Evolutionary conservation across 306 rosid genomes (phyloP).

Genomic region (Pyrus pyrifolia): DNA sequence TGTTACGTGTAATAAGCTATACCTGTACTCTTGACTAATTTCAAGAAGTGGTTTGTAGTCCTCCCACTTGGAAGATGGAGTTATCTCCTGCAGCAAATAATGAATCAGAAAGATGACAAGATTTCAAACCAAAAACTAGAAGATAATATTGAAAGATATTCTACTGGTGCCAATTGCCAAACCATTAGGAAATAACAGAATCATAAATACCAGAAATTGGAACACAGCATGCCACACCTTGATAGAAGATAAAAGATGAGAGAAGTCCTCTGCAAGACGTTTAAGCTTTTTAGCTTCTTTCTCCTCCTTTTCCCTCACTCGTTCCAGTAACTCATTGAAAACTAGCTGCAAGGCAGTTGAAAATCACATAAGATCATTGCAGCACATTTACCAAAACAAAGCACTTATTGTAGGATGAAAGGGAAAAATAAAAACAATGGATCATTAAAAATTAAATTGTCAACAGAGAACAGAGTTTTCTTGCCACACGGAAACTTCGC

Average conservation of each 20-base stretch:
- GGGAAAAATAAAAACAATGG: not conserved
- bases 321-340: constrained; percentile 74
- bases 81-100: constrained; percentile 55
- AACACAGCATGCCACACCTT: constrained; percentile 47
- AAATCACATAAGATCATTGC: constrained; percentile 16
- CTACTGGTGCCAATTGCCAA: constrained; percentile 11
- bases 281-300: constrained; percentile 84
- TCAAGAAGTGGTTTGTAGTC: constrained; percentile 50
- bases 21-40: constrained; percentile 77
- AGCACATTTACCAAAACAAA: not conserved
- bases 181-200: constrained; percentile 10
- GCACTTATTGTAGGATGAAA: not conserved
- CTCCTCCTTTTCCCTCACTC: constrained; percentile 81
- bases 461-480: not conserved
- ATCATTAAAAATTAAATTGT: not conserved
- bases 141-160: not conserved
- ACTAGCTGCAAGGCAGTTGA: constrained; percentile 60
- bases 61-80: constrained; percentile 69
- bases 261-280: constrained; percentile 71
- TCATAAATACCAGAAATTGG: not conserved
- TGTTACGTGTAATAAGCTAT: constrained; percentile 11
- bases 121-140: not conserved
- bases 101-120: not conserved
- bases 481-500: not conserved
- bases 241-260: constrained; percentile 48